Evolutionary conservation across 192 early-diverging fungal species (phyloP).

Genomic region (Gamsiella multidivaricata): DNA sequence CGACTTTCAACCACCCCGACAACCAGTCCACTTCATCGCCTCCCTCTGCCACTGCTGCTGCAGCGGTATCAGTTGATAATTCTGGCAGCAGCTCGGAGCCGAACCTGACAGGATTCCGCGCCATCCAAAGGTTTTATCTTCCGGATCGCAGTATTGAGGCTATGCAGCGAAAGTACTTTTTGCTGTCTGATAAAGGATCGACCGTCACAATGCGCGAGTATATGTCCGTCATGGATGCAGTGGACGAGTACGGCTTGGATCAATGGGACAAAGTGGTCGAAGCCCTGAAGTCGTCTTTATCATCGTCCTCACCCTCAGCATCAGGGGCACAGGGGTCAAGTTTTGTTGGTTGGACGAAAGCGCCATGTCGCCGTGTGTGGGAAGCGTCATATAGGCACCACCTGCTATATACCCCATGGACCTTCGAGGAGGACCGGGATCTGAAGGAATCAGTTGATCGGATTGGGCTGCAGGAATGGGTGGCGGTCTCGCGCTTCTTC

Average conservation of each 20-base stretch:
- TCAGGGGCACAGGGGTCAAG: not conserved
- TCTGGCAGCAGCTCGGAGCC: not conserved
- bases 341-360: conserved; percentile 33
- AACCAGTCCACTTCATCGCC: not conserved
- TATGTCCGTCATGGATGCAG: conserved; percentile 41
- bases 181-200: conserved; percentile 39
- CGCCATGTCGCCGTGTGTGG: conserved; percentile 49
- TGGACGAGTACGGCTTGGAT: conserved; percentile 32
- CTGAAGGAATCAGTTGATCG: conserved; percentile 11
- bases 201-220: conserved; percentile 38
- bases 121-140: conserved; percentile 34
- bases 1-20: conserved; percentile 13
- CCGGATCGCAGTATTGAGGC: conserved; percentile 3
- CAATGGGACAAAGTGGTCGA: conserved; percentile 47
- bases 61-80: too few species aligned
- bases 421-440: conserved; percentile 28
- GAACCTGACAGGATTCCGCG: conserved; percentile 1
- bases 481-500: conserved; percentile 27
- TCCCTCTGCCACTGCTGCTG: too few species aligned
- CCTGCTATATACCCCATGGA: conserved; percentile 38
- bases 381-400: conserved; percentile 40
- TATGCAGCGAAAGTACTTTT: conserved; percentile 35
- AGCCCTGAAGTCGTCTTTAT: conserved; percentile 9
- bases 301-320: not conserved
- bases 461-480: conserved; percentile 25